Percentiles rank a stretch among this genome's conserved stretches.
Conservation (phyloP, 352 stramenopile species). For the Peronospora tabacina region DNA sequence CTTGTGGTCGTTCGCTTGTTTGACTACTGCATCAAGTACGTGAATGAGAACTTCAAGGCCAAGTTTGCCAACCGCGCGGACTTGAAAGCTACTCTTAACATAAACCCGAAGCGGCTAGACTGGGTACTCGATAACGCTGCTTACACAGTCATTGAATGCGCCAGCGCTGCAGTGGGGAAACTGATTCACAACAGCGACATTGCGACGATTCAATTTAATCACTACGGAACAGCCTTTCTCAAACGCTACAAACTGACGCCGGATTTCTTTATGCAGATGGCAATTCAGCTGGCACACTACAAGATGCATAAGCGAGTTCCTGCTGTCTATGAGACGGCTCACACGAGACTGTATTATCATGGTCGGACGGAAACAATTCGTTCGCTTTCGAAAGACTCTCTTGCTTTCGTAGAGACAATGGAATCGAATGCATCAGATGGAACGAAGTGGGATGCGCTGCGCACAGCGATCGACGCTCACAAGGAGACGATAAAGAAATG, state of each 20-base stretch:
- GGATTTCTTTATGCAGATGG: slow-evolving; percentile 95
- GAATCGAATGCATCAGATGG: slow-evolving; percentile 47
- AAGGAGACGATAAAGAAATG: slow-evolving; percentile 86
- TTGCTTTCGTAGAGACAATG: slow-evolving; percentile 90
- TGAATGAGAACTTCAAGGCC: slow-evolving; percentile 87
- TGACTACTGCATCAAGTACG: slow-evolving; percentile 91
- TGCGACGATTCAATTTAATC: slow-evolving; percentile 86
- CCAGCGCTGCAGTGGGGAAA: slow-evolving; percentile 86
- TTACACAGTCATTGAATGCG: slow-evolving; percentile 77
- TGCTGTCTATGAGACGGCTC: slow-evolving; percentile 95
- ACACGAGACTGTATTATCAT: slow-evolving; percentile 96
- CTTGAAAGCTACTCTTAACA: slow-evolving; percentile 49
- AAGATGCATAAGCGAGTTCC: slow-evolving; percentile 91
- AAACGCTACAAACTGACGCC: slow-evolving; percentile 93
- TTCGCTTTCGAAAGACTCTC: slow-evolving; percentile 83
- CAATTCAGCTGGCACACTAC: slow-evolving; percentile 96
- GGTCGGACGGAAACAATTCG: slow-evolving; percentile 91
- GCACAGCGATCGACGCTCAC: slow-evolving; percentile 86
- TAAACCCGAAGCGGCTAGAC: slow-evolving; percentile 66
- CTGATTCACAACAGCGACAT: slow-evolving; percentile 90
- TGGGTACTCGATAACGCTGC: slow-evolving; percentile 82
- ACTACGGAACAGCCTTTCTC: slow-evolving; percentile 88
- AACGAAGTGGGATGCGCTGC: slow-evolving; percentile 85
- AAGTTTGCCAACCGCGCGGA: slow-evolving; percentile 71
- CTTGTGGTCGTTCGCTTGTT: slow-evolving; percentile 92